Conservation (phyloP, 176 grass and related monocot genomes). For the Neostapfia colusana region DNA sequence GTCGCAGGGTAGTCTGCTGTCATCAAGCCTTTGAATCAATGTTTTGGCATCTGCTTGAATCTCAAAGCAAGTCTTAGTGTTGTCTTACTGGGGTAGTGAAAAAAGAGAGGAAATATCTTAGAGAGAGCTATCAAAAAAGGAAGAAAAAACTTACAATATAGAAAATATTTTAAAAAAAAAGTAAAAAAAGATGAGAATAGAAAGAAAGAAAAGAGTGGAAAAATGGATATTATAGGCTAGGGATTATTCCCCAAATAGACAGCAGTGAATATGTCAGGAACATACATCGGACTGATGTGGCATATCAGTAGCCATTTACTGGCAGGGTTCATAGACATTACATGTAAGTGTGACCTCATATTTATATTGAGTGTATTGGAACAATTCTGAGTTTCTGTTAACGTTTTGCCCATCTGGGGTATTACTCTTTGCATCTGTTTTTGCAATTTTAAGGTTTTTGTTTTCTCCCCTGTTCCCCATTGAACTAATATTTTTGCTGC, state of each 20-base stretch:
- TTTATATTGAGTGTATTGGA: slow-evolving; percentile 27
- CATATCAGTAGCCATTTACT: slow-evolving; percentile 45
- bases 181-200: no score
- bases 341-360: slow-evolving; percentile 53
- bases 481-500: neutral
- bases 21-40: slow-evolving; percentile 59
- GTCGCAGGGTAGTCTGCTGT: slow-evolving; percentile 64
- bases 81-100: slow-evolving; percentile 41
- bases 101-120: slow-evolving; percentile 8
- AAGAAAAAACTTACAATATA: neutral
- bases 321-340: slow-evolving; percentile 42
- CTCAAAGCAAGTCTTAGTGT: slow-evolving; percentile 48
- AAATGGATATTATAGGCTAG: slow-evolving; percentile 33
- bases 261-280: slow-evolving; percentile 42
- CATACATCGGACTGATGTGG: slow-evolving; percentile 38
- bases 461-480: neutral
- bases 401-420: neutral
- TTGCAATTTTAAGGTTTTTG: neutral
- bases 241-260: slow-evolving; percentile 21
- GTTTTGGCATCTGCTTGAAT: slow-evolving; percentile 45
- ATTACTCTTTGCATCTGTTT: neutral
- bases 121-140: slow-evolving; percentile 8
- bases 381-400: slow-evolving; percentile 23
- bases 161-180: neutral
- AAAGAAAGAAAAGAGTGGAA: neutral